Evolutionary conservation across 2,329 filamentous ascomycete genomes (phyloP), one percentile per base, ranked within the genome.

Genomic region (Mariannaea sp.): DNA sequence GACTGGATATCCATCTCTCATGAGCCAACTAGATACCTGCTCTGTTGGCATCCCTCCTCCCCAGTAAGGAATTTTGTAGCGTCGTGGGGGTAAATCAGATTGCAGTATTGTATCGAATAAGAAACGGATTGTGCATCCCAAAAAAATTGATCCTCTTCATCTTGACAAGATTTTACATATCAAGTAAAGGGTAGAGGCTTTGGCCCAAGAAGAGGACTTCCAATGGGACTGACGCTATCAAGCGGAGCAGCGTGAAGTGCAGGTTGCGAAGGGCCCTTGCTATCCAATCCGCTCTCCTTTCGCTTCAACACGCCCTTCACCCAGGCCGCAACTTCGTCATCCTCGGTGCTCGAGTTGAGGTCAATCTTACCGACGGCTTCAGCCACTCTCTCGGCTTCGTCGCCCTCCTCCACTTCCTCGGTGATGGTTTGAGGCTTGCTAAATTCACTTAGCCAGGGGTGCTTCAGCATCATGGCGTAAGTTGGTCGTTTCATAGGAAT

Each of bases 401-500:
- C 80, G 33, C 76, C 80, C 27, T 87, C 85, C 67, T 90, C 87
- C 13, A 83, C 82, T 65, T 86, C 86, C 70, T 90, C 87, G 0
- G 80, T 74, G 56, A 92, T 90, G 1, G 85, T 88, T n/a, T 85
- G 80, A 2, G 90, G 90, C 62, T 92, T 89, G 58, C 87, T 83
- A 30, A 96, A 78, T 1, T 84, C 80, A 7, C 85, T 81, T 5
- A 99, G 80, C 94, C 94, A 99, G 22, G 90, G 85, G 68, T 97
- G 93, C 65, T 90, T 85, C 9, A 99, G 80, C 5, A 99, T 82
- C 80, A 90, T 92, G 45, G 88, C 85, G 70, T 99, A 99, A 0
- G 89, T 94, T n/a, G 92, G 93, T n/a, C 94, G 86, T 55, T 95
- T 83, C 62, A 90, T 89, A 7, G 94, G 90, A 17, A 90, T 88